Conservation (phyloP, 352 stramenopile species). For the Pythium myriotylum region DNA sequence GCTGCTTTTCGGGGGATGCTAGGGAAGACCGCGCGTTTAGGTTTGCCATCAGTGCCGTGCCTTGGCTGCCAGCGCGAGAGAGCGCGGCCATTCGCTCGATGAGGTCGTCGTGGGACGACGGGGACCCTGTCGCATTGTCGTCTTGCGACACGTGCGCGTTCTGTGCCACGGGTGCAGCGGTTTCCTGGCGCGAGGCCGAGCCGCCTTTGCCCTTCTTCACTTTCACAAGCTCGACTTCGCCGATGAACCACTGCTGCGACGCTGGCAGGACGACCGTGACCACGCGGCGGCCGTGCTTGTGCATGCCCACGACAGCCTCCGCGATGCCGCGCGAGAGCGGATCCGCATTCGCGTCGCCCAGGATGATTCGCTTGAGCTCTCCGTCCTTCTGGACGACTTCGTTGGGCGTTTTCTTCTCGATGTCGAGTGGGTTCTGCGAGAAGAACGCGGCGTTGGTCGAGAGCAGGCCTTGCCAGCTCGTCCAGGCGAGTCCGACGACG, state of each 20-base stretch:
- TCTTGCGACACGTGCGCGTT: slow-evolving; percentile 11
- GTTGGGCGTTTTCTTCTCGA: slow-evolving; percentile 34
- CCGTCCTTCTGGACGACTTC: slow-evolving; percentile 15
- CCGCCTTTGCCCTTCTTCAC: slow-evolving; percentile 66
- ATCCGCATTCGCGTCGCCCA: slow-evolving; percentile 35
- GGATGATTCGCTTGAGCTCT: slow-evolving; percentile 54
- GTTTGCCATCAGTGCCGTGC: slow-evolving; percentile 57
- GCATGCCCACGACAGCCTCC: slow-evolving; percentile 61
- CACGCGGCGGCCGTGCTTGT: slow-evolving; percentile 55
- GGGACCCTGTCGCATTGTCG: slow-evolving; percentile 13
- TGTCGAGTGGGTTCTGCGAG: slow-evolving; percentile 55
- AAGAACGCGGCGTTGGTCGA: slow-evolving; percentile 41
- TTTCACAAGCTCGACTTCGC: slow-evolving; percentile 70
- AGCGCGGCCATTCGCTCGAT: slow-evolving; percentile 75
- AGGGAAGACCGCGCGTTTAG: slow-evolving; percentile 42
- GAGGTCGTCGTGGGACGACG: slow-evolving; percentile 51
- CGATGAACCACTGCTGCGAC: slow-evolving; percentile 64
- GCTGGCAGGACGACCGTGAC: slow-evolving; percentile 54
- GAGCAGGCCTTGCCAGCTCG: slow-evolving; percentile 47
- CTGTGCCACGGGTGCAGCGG: not conserved
- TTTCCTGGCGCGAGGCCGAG: slow-evolving; percentile 3
- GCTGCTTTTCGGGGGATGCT: slow-evolving; percentile 16
- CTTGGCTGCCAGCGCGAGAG: slow-evolving; percentile 60
- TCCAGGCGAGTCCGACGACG: slow-evolving; percentile 53
- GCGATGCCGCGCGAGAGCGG: slow-evolving; percentile 39